These are phyloP conservation scores for Eucalyptus polybractea DNA, from an alignment of 345 rosid species.

Conservation along the genomic window DNA sequence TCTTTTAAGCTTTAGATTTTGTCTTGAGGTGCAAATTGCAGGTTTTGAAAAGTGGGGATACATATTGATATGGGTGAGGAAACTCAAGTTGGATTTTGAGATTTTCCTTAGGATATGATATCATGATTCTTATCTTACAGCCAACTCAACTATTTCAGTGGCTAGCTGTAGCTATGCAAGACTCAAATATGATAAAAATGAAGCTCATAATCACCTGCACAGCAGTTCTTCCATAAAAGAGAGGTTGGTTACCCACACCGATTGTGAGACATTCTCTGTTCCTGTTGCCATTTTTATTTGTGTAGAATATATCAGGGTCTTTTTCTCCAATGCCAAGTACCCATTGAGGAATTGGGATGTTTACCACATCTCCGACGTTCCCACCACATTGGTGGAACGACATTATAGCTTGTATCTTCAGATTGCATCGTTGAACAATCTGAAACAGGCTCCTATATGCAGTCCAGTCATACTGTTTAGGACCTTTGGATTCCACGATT, in stretches of 20 bases:
- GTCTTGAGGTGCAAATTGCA: neutral
- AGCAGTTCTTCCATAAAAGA: conserved; percentile 55
- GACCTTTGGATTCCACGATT: conserved; percentile 49
- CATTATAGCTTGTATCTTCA: conserved; percentile 74
- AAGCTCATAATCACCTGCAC: conserved; percentile 27
- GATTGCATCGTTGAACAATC: conserved; percentile 25
- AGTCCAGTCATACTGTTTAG: conserved; percentile 55
- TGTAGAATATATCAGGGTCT: conserved; percentile 61
- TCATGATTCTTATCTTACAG: neutral
- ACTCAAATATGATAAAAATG: neutral
- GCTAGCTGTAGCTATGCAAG: neutral
- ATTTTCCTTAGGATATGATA: neutral
- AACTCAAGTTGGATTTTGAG: neutral
- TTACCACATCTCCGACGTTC: conserved; percentile 65
- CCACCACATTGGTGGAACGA: conserved; percentile 91
- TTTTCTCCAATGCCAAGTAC: conserved; percentile 37
- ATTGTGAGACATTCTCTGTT: conserved; percentile 58
- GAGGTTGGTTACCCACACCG: conserved; percentile 53
- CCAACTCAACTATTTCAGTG: neutral
- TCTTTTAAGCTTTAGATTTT: neutral
- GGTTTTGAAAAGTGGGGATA: neutral
- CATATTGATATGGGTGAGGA: neutral
- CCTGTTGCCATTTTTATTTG: conserved; percentile 41
- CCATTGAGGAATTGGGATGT: conserved; percentile 73
- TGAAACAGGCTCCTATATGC: conserved; percentile 62